phyloP scores from a whole-genome alignment of 2,329 filamentous ascomycete genomes.

The Fusarium azukiicola region DNA sequence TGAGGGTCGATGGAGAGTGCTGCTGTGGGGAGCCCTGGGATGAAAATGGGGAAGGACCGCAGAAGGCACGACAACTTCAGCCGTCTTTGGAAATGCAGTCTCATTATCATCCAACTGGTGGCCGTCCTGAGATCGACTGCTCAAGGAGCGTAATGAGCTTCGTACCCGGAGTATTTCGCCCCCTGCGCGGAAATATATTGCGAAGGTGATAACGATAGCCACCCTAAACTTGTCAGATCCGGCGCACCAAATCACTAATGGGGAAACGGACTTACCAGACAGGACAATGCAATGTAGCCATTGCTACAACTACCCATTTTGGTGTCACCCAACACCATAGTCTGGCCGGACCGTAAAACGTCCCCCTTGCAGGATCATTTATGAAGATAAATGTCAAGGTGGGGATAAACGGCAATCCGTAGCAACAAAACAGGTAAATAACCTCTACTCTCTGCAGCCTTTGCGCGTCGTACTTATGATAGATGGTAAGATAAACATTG shows the following conservation, averaged over 20 bases:
- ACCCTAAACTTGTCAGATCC: not conserved
- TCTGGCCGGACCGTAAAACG: not conserved
- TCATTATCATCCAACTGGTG: not conserved
- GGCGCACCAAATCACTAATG: not conserved
- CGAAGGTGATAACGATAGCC: not conserved
- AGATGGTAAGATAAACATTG: conserved; percentile 90
- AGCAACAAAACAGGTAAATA: not conserved
- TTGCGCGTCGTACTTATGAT: conserved; percentile 81
- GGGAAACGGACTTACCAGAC: not conserved
- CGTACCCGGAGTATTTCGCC: not conserved
- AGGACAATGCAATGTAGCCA: not conserved
- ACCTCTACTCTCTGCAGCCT: conserved; percentile 71
- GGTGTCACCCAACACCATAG: not conserved
- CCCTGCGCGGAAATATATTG: not conserved
- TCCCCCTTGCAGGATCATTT: not conserved
- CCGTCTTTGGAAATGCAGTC: not conserved
- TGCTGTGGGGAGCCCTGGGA: not conserved
- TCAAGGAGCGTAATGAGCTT: no score
- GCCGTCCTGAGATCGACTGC: no score
- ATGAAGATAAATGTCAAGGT: not conserved
- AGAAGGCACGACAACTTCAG: not conserved
- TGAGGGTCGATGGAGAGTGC: no score
- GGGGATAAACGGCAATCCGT: not conserved
- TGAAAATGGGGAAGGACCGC: not conserved
- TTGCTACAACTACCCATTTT: not conserved